Base-by-base conservation (phyloP, 345 rosid genomes). In the Rhizophora mangle region DNA sequence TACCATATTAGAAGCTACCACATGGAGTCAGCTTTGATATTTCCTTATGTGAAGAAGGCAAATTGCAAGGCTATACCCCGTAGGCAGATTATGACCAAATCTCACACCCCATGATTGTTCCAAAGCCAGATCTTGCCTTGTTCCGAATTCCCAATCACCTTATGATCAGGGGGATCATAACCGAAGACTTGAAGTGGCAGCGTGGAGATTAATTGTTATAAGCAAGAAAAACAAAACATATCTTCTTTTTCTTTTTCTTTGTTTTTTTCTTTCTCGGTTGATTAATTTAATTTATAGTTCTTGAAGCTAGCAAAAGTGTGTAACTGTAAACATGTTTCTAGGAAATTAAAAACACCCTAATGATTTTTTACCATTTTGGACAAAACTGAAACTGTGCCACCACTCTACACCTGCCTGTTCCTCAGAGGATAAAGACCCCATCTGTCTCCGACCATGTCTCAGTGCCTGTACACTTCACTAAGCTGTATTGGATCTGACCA, bases 21-120 rank as follows among this genome's bases (percentile, higher is more conserved):
- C 86, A 84, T 80, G 90, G 86, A 73, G 70, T 68, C 82, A 84
- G 79, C 81, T 77, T 76, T 70, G 47, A 73, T 67, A 69, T 78
- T 85, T 75, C 85, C 81, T 78, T 51, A 80, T 67, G 65, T 74
- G 63, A 76, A 71, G 71, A 79, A 76, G 74, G 75, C 76, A 88
- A 86, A 86, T 85, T 76, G 68, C 85, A 72, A 75, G 36, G 75
- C 84, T 84, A 78, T 74, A 57, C 54, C 54, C 29, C 55, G 49
- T 68, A 76, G 81, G 72, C 76, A 61, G 70, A 75, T 80, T 74
- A 67, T 72, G 39, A 67, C 74, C 85, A 76, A 74, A 85, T 83
- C 86, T 83, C 69, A 77, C 79, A 74, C 79, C 69, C 8, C 53
- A 78, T 80, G 76, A 82, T 78, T 84, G 79, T 55, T 55, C 27